Base-by-base conservation (phyloP, 495 filamentous ascomycete species). In the Talaromyces borbonicus region DNA sequence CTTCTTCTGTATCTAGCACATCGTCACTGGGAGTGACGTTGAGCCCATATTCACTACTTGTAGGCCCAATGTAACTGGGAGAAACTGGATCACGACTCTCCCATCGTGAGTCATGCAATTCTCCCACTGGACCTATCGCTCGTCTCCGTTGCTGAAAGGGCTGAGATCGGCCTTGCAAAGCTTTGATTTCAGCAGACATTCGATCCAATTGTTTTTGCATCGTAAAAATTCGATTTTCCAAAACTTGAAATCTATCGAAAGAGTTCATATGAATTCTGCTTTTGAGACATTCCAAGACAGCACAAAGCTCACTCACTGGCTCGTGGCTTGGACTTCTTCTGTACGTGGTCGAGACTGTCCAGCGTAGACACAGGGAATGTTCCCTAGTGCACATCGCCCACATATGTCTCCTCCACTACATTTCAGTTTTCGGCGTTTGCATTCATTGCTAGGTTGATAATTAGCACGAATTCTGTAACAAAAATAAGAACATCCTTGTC, bases 371-470 rank as follows among this genome's bases (percentile, higher is more conserved):
- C 90, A 80, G 19, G 72, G 73, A 46, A 87, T 73, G 49, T 86
- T 45, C 20, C 66, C 55, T 6, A 59, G 84, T 46, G 78, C 79
- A 61, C 88, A 95, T 52, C 88, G 75, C 46, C 81, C 75, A 55
- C 88, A 95, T 1, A 82, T 79, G 1, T 67, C 72, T 48, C 87
- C 77, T 31, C 88, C 88, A 58, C 88, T 90, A 61, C 88, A 94
- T 59, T 92, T 93, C 60, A 94, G 83, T 65, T 95, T 93, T 37
- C 88, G 80, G 18, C 87, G 73, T 54, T 95, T 95, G 68, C 88
- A 95, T 58, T 95, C 85, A 56, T 90, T 93, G 52, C 72, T 75
- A 35, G n/a, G n/a, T n/a, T n/a, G n/a, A n/a, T n/a, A n/a, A n/a
- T n/a, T n/a, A n/a, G n/a, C n/a, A n/a, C n/a, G n/a, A n/a, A n/a